A percentile compares a stretch with the other conserved stretches of the same genome.
Evolutionary conservation across 2,329 filamentous ascomycete species (phyloP).

Genomic region (Cryphonectria japonica): DNA sequence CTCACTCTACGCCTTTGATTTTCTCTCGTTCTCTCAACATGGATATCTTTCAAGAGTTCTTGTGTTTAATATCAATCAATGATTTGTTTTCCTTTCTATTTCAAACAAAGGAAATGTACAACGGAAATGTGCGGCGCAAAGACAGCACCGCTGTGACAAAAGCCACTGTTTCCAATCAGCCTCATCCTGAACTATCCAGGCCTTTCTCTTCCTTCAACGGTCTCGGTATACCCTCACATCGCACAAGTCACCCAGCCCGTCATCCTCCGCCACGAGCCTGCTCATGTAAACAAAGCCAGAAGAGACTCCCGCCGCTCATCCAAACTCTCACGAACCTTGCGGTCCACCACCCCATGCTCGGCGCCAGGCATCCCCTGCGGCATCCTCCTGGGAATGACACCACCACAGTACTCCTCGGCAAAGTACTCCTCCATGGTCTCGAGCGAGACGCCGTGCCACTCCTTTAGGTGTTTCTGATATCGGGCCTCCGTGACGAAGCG

Average conservation of each 20-base stretch:
- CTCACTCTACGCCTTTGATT: too few relatives aligned
- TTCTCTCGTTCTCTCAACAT: too few relatives aligned
- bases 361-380: neutral
- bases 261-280: neutral
- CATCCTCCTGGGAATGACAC: neutral
- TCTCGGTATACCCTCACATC: too few relatives aligned
- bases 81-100: neutral
- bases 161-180: neutral
- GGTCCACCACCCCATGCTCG: neutral
- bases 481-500: neutral
- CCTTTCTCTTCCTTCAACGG: too few relatives aligned
- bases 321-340: neutral
- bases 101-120: neutral
- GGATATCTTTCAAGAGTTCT: too few relatives aligned
- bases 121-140: neutral
- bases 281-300: neutral
- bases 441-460: neutral
- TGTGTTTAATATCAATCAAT: too few relatives aligned
- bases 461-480: constrained; percentile 3
- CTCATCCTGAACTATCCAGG: neutral
- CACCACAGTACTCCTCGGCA: neutral
- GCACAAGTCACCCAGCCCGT: neutral
- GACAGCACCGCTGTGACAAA: neutral
- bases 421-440: neutral
- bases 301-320: neutral